Conservation (phyloP, 1,139 yeast species). For the Taphrina sp. region DNA sequence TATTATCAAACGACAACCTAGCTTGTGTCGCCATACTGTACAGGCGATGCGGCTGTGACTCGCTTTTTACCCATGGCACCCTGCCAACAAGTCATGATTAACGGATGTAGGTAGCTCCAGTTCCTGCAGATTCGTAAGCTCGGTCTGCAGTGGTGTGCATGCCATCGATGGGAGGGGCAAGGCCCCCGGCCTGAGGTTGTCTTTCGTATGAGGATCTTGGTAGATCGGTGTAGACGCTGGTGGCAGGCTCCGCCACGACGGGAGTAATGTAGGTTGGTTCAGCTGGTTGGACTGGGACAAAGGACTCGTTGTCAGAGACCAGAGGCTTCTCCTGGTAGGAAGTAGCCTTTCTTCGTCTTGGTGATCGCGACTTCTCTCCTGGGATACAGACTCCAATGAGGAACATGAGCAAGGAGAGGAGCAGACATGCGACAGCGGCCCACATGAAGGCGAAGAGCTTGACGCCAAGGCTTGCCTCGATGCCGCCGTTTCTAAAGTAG, state of each 20-base stretch:
- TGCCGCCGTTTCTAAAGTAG: conserved; percentile 54
- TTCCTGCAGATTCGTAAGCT: conserved; percentile 9
- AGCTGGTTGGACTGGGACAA: conserved; percentile 16
- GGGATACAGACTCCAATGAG: conserved; percentile 42
- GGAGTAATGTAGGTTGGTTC: conserved; percentile 20
- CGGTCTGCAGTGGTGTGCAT: conserved; percentile 18
- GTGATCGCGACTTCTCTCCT: not conserved
- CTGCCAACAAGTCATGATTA: too few species aligned
- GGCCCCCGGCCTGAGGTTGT: too few species aligned
- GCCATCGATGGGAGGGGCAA: conserved; percentile 28
- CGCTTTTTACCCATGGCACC: too few species aligned
- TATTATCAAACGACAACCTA: too few species aligned
- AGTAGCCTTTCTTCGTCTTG: conserved; percentile 8
- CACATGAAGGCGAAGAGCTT: conserved; percentile 64
- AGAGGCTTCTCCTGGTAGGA: conserved; percentile 30
- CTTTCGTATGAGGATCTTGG: conserved; percentile 30
- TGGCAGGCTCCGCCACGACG: conserved; percentile 1
- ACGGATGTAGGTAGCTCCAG: conserved; percentile 29
- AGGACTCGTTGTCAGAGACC: conserved; percentile 23
- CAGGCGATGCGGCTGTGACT: too few species aligned
- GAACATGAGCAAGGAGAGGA: conserved; percentile 45
- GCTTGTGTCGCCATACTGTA: too few species aligned
- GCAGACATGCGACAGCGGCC: conserved; percentile 56
- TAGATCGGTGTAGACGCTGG: conserved; percentile 8
- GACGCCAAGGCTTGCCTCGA: conserved; percentile 55